Conservation (phyloP, 345 rosid species). For the Dipteronia dyeriana region DNA sequence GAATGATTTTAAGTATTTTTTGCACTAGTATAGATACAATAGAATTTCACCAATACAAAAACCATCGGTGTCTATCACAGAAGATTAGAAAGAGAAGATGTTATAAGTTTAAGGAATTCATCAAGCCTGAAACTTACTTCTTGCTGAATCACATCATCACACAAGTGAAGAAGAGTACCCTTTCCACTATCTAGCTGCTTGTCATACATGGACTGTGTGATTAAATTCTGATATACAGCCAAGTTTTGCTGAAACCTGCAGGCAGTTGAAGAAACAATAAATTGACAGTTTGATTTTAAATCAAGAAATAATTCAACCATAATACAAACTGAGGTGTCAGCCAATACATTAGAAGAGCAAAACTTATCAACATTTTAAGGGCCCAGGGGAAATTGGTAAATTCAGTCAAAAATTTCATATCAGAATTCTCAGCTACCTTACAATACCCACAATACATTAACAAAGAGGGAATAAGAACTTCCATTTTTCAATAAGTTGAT, state of each 20-base stretch:
- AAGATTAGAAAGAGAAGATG: background rate
- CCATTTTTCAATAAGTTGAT: background rate
- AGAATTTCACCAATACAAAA: background rate
- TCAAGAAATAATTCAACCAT: background rate
- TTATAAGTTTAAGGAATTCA: conserved; percentile 4
- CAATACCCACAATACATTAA: background rate
- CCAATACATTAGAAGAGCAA: background rate
- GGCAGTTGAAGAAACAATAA: conserved; percentile 24
- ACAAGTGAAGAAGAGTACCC: conserved; percentile 94
- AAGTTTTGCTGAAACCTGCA: conserved; percentile 84
- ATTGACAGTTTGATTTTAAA: background rate
- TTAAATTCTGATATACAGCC: conserved; percentile 86
- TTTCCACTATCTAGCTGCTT: conserved; percentile 96
- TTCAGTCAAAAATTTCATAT: background rate
- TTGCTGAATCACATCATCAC: conserved; percentile 98
- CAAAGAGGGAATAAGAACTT: background rate
- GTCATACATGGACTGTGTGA: conserved; percentile 94
- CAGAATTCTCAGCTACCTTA: background rate
- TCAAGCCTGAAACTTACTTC: conserved; percentile 60
- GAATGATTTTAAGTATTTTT: background rate
- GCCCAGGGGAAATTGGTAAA: conserved; percentile 1
- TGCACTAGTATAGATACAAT: too few relatives aligned
- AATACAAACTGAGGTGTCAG: background rate
- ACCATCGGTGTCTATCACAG: background rate
- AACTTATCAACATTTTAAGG: background rate